These are phyloP conservation scores for Oryza glaberrima DNA, from an alignment of 176 grass and related monocot species.

Conservation along the genomic window DNA sequence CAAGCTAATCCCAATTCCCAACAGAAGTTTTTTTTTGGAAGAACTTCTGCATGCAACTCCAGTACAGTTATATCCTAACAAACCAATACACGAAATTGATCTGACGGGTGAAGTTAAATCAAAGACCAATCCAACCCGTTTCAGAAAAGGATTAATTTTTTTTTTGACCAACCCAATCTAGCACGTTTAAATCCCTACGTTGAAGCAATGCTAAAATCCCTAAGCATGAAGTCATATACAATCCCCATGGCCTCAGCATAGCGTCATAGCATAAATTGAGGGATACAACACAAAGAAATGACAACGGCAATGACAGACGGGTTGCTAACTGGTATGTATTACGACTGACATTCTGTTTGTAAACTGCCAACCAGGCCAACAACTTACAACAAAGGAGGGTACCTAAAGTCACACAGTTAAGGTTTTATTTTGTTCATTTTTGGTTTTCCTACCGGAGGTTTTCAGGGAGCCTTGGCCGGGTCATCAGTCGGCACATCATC, in stretches of 20 bases:
- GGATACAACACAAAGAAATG: constrained; percentile 1
- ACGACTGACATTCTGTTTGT: constrained; percentile 37
- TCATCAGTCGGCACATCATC: constrained; percentile 79
- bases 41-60: not conserved
- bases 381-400: constrained; percentile 18
- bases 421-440: constrained; percentile 21
- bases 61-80: not conserved
- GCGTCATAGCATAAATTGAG: not conserved
- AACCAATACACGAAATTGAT: not conserved
- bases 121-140: not conserved
- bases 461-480: constrained; percentile 58
- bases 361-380: constrained; percentile 19
- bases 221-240: not conserved
- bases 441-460: not conserved
- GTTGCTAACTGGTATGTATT: constrained; percentile 31
- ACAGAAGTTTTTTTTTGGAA: not conserved
- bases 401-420: constrained; percentile 35
- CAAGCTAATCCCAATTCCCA: not conserved
- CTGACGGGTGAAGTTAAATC: not conserved
- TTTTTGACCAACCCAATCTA: not conserved
- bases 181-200: not conserved
- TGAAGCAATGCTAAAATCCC: not conserved
- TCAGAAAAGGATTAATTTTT: too few species aligned
- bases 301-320: constrained; percentile 35
- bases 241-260: not conserved